Conservation (phyloP, 225 moss, liverwort and hornwort genomes). For the Rhytidiadelphus loreus region DNA sequence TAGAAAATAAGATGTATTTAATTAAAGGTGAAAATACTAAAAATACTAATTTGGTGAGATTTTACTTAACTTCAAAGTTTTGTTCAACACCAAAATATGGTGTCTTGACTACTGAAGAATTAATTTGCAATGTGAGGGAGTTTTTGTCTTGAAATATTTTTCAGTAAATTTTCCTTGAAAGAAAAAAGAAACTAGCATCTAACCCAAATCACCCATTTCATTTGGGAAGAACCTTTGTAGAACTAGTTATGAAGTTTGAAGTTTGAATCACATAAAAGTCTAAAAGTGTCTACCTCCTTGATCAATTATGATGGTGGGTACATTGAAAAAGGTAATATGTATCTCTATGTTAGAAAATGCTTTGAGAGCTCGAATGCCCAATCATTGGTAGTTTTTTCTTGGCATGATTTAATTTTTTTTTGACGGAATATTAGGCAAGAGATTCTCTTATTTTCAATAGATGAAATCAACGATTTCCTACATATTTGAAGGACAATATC, state of each 20-base stretch:
- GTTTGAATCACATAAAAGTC: neutral
- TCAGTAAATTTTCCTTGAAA: neutral
- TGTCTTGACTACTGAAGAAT: neutral
- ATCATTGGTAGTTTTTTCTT: too few relatives aligned
- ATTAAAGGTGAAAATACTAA: fast-evolving
- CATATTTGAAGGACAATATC: neutral
- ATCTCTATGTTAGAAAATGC: neutral
- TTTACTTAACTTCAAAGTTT: neutral
- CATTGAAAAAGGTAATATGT: neutral
- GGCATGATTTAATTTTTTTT: too few relatives aligned
- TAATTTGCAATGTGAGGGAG: fast-evolving
- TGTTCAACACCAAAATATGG: neutral
- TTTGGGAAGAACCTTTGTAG: fast-evolving
- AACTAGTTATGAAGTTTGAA: neutral
- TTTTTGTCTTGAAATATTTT: neutral
- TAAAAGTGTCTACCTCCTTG: fast-evolving
- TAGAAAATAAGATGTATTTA: neutral
- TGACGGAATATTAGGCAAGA: neutral
- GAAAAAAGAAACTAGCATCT: neutral
- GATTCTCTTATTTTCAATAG: fast-evolving
- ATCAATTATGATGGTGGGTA: too few relatives aligned
- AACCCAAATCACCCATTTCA: fast-evolving
- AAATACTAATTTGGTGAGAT: neutral
- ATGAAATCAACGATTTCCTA: neutral
- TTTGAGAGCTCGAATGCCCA: neutral